phyloP scores from a whole-genome alignment of 1,284 basidiomycete species.

The Flammula alnicola region DNA sequence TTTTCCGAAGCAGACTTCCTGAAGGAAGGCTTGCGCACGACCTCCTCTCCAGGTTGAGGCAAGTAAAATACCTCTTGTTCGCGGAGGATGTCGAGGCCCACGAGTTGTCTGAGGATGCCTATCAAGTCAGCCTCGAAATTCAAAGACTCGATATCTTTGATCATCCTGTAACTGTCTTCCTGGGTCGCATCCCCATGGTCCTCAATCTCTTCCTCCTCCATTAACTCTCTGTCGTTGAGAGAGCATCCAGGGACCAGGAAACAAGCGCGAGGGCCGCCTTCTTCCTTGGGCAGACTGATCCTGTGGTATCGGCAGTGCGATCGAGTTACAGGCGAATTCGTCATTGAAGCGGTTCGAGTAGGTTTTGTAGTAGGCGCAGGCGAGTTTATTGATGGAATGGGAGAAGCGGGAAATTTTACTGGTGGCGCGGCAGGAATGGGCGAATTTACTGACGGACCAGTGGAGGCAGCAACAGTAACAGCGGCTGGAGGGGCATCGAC shows the following conservation, averaged over 20 bases:
- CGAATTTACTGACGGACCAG: neutral
- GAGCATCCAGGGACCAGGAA: slow-evolving; percentile 73
- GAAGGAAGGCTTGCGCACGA: slow-evolving; percentile 30
- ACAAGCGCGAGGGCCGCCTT: slow-evolving; percentile 51
- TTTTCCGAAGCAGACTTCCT: slow-evolving; percentile 26
- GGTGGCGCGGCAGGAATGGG: neutral
- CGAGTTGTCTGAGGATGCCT: slow-evolving; percentile 57
- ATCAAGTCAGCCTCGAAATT: slow-evolving; percentile 57
- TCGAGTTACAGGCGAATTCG: slow-evolving; percentile 48
- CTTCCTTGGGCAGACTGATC: slow-evolving; percentile 61
- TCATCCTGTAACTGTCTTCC: slow-evolving; percentile 51
- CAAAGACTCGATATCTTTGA: slow-evolving; percentile 53
- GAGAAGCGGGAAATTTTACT: neutral
- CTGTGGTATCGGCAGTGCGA: slow-evolving; percentile 71
- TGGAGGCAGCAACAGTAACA: neutral
- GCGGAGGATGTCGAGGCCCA: slow-evolving; percentile 62
- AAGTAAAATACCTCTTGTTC: slow-evolving; percentile 69
- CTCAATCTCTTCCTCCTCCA: slow-evolving; percentile 59
- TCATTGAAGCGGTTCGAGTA: neutral
- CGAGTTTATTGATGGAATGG: neutral
- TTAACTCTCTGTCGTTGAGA: slow-evolving; percentile 56
- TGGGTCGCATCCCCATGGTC: slow-evolving; percentile 59
- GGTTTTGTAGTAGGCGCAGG: slow-evolving; percentile 6
- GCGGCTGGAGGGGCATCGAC: neutral
- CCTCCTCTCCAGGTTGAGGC: slow-evolving; percentile 46